Conservation (phyloP, 768 basidiomycete genomes). For the Mycena chlorophos region DNA sequence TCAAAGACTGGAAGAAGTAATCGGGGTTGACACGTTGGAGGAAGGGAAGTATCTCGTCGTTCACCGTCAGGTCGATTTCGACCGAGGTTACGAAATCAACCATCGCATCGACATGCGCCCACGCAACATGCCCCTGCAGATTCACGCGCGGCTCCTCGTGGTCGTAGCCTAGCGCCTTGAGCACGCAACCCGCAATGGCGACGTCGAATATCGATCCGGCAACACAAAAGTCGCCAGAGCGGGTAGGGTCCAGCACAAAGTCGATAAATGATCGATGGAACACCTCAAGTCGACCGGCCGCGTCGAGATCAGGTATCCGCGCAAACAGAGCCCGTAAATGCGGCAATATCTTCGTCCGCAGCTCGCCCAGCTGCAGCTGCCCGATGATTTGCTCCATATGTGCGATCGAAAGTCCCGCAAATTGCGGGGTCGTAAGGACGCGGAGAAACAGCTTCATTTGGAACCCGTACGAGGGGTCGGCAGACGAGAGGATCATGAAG, state of each 20-base stretch:
- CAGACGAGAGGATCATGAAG: slow-evolving; percentile 9
- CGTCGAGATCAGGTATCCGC: neutral
- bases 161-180: slow-evolving; percentile 11
- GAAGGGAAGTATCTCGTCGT: slow-evolving; percentile 1
- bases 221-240: slow-evolving; percentile 13
- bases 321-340: slow-evolving; percentile 9
- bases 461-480: neutral
- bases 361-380: neutral
- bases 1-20: slow-evolving; percentile 18
- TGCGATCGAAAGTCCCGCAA: slow-evolving; percentile 7
- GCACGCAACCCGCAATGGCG: slow-evolving; percentile 11
- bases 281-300: neutral
- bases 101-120: slow-evolving; percentile 14
- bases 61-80: neutral
- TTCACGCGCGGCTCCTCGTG: slow-evolving; percentile 13
- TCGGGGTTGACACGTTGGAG: slow-evolving; percentile 15
- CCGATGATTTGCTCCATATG: slow-evolving; percentile 15
- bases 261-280: slow-evolving; percentile 13
- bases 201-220: neutral
- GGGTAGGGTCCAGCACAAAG: slow-evolving; percentile 12
- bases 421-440: slow-evolving; percentile 9
- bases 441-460: slow-evolving; percentile 8
- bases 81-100: slow-evolving; percentile 19
- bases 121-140: slow-evolving; percentile 12
- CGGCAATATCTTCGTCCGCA: slow-evolving; percentile 4